Evolutionary conservation across 805 yeast species (phyloP), one percentile per base, ranked within the genome.

Genomic region (Suhomyces kilbournensis): DNA sequence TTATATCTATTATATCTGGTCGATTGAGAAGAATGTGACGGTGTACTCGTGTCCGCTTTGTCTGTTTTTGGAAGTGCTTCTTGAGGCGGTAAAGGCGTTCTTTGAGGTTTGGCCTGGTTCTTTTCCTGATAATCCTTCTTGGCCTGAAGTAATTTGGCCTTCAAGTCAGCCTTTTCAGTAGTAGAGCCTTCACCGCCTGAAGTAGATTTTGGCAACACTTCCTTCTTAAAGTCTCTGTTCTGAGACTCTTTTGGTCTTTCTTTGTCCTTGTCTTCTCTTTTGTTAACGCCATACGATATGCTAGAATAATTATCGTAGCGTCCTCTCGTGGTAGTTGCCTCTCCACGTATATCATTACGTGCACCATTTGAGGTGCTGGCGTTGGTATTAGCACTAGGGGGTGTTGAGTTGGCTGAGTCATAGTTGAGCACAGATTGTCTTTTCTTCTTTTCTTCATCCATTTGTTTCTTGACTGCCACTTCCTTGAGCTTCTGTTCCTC

Each of bases 281-380:
- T 32, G 7, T 32, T 51, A 4, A 42, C 46, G 51, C 58, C 42
- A 19, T 38, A 38, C 42, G 42, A 38, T 38, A 19, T 57, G 14
- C 57, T 64, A 9, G 74, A 60, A 48, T 72, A 72, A 49, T 59
- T 59, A 47, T 72, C 75, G 51, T 69, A 70, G 9, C 73, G 58
- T 19, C 68, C 68, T 26, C 62, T 61, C 3, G 42, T 17, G 17
- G 14, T 38, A 59, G 39, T n/a, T 23, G 53, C 50, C 12, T 39
- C 34, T 44, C 51, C 47, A 30, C 58, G 53, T 4, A 38, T 35
- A 22, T 55, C 52, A 34, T 49, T 52, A 39, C 58, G 54, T 12
- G 53, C 3, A 38, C 42, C 22, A 19, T 19, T 38, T 38, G 23
- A 3, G 19, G 7, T 30, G 20, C 1, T 32, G 6, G 17, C 3